These are phyloP conservation scores for Trichothecium roseum DNA, from an alignment of 2,329 filamentous ascomycete genomes.

Conservation along the genomic window DNA sequence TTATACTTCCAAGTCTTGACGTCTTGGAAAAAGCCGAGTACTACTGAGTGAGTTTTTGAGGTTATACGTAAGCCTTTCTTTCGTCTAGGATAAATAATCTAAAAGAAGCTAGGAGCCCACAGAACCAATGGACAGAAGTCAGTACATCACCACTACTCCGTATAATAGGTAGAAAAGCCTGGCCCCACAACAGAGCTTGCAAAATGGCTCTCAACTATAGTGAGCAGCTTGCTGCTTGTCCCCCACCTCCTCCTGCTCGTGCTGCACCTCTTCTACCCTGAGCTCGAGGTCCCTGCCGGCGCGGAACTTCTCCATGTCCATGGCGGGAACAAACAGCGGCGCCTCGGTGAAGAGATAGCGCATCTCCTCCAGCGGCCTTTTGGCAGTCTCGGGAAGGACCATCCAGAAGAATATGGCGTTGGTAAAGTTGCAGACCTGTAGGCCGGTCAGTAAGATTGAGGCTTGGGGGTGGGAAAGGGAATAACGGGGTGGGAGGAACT, in stretches of 20 bases:
- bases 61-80: too few relatives aligned
- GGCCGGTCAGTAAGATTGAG: neutral
- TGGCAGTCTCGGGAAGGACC: constrained; percentile 54
- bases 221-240: too few relatives aligned
- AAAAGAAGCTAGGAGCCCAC: too few relatives aligned
- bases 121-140: too few relatives aligned
- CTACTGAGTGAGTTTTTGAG: too few relatives aligned
- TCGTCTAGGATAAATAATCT: too few relatives aligned
- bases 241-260: neutral
- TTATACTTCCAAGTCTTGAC: too few relatives aligned
- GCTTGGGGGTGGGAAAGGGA: neutral
- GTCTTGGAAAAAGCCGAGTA: too few relatives aligned
- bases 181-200: too few relatives aligned
- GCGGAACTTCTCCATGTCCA: constrained; percentile 30
- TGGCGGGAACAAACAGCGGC: constrained; percentile 49
- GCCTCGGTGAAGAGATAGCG: constrained; percentile 53
- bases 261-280: constrained; percentile 34
- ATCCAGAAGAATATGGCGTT: constrained; percentile 46
- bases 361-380: constrained; percentile 57
- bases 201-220: too few relatives aligned
- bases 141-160: too few relatives aligned
- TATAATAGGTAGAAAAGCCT: too few relatives aligned
- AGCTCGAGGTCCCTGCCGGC: constrained; percentile 42
- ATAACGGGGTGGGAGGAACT: constrained; percentile 3
- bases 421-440: constrained; percentile 12